Evolutionary conservation across 306 rosid species (phyloP), one percentile per base, ranked within the genome.

Genomic region (Vicia faba): DNA sequence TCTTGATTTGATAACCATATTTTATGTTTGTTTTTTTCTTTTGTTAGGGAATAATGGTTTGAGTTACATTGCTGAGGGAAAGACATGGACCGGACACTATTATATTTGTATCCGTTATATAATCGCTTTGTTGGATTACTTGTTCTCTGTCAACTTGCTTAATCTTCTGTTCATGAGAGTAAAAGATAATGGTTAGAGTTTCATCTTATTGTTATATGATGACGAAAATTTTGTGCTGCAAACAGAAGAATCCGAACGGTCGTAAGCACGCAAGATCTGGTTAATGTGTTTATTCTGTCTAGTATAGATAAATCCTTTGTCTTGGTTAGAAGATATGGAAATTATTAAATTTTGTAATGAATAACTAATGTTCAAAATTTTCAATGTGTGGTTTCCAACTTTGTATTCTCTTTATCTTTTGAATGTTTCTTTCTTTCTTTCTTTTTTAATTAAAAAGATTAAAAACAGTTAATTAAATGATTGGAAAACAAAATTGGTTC

Each of bases 31-130:
- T n/a, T n/a, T n/a, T 46, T 64, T 15, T 61, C 59, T 39, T 61
- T 36, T 54, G 41, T 19, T 38, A 78, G 81, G 81, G 77, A 78
- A 51, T 71, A 71, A 59, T 48, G 64, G 20, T 19, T 73, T 25
- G 61, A 50, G 8, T 19, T 44, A 13, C 63, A 54, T 65, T 26
- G 29, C 63, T 64, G 78, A 78, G 63, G 65, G 54, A 75, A 43
- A 66, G 74, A 68, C n/a, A 26, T 15, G 51, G 50, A 43, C 28
- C 48, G 8, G 69, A 25, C 13, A 59, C 38, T 18, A 4, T 46
- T 54, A 31, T 73, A 26, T 72, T 15, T 67, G 19, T 60, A 11
- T 49, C 15, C 45, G 29, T 9, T 38, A 50, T 50, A 62, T 13
- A 29, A 7, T 75, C 49, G 53, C 68, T 26, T 29, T 58, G 79